Evolutionary conservation across 805 yeast species (phyloP), one percentile per base, ranked within the genome.

Genomic region (Cyberlindnera veronae): DNA sequence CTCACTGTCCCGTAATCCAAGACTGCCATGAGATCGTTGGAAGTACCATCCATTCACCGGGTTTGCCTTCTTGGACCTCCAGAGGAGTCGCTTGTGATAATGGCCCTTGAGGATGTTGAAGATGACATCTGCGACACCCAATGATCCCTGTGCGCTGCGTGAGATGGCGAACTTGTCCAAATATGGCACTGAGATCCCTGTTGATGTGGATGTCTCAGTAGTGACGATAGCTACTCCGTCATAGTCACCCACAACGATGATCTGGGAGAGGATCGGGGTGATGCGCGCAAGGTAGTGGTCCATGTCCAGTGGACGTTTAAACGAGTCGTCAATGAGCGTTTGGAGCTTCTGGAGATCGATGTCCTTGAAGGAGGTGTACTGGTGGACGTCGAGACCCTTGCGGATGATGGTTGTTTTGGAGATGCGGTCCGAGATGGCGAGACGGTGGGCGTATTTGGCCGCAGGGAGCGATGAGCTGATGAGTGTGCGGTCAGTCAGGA

Each of bases 31-130:
- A 29, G 95, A 82, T 47, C 99, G 70, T 56, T 93, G 97, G 62
- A 91, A 93, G 58, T 91, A 91, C 99, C 99, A 93, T 57, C 89
- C 89, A 66, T 93, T 93, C 7, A 93, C 96, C 0, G 96, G 96
- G 60, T 93, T 93, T 40, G 66, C 75, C 42, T 74, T 74, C 33
- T 95, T 68, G 1, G 98, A 91, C 54, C 99, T 75, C 99, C 99
- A 93, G 2, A 55, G 18, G 9, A 93, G 65, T 11, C 89, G 60
- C 57, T 88, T 93, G 13, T 72, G 63, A 56, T 81, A 90, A 27
- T 78, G 61, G 36, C 76, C 76, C 29, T 69, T 68, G 69, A 93
- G 77, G 7, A 84, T 71, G 57, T 91, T 93, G 68, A 93, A 89
- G 18, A 91, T 81, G 17, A 93, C 78, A 58, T 93, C 99, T 0